phyloP scores from a whole-genome alignment of 2,329 filamentous ascomycete species.

The Phialophora tarda region DNA sequence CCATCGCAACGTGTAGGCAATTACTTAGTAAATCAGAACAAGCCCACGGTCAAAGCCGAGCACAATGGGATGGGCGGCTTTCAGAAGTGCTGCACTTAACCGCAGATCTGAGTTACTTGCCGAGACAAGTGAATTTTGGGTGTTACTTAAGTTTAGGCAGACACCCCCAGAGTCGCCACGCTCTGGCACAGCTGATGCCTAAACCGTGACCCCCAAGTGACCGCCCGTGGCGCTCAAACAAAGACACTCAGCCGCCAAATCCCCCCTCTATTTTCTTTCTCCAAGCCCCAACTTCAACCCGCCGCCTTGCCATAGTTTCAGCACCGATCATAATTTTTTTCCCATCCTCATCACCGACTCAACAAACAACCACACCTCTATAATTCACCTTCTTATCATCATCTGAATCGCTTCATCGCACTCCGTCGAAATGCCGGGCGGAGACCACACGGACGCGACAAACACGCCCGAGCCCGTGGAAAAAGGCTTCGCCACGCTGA shows the following conservation, averaged over 20 bases:
- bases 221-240: neutral
- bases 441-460: slow-evolving; percentile 60
- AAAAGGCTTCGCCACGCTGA: slow-evolving; percentile 82
- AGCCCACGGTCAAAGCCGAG: neutral
- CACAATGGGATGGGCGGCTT: neutral
- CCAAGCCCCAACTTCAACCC: neutral
- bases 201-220: neutral
- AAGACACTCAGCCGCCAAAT: neutral
- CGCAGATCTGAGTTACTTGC: neutral
- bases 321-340: neutral
- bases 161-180: too few relatives aligned
- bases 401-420: slow-evolving; percentile 17
- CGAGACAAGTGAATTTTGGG: neutral
- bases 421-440: slow-evolving; percentile 54
- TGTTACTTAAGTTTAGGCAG: neutral
- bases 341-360: neutral
- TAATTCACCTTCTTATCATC: slow-evolving; percentile 11
- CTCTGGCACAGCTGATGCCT: neutral
- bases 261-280: neutral
- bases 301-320: neutral
- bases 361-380: slow-evolving; percentile 1
- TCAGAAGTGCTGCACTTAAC: neutral
- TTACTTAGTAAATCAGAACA: neutral
- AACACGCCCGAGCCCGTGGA: slow-evolving; percentile 67
- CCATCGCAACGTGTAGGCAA: neutral